Base-by-base conservation (phyloP, 805 yeast genomes). In the Nakazawaea ernobii region DNA sequence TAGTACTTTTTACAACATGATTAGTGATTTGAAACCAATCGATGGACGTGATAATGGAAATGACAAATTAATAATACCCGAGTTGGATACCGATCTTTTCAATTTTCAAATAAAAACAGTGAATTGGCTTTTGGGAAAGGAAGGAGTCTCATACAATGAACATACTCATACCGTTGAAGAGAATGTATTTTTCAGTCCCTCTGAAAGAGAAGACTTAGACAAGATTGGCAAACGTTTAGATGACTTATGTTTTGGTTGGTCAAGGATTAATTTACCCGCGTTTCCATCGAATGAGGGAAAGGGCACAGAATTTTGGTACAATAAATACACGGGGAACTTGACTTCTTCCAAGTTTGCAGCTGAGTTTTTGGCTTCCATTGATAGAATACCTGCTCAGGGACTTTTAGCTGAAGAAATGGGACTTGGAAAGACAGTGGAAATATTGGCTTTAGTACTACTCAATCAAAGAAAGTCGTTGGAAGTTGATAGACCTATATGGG, bases 401-500 rank as follows among this genome's bases (percentile, higher is more conserved):
- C 66, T 94, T 7, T 62, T 94, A 32, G 85, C 94, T 1, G 99
- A 92, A 58, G 99, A 94, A 63, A 94, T 94, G 99, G 99, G 99
- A 0, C 72, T 94, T 7, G 99, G 99, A 0, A 94, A 94, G 59
- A 92, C 99, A 0, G 81, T 94, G 4, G 99, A 94, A 60, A 70
- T 90, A 11, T 70, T 87, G 2, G 71, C 95, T 0, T 66, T 92
- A 35, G 65, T 85, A 0, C 59, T 80, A 1, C 58, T 82, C 43
- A 84, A 94, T 60, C 80, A 69, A 30, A 65, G 97, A 13, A 71
- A 74, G 10, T 8, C 27, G 8, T 3, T 49, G 17, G 11, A 38
- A 0, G 53, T 58, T 4, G 28, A 43, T 6, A 49, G 38, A 38
- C 63, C 15, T 59, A 66, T 36, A 54, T 60, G 48, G 46, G 78